Evolutionary conservation across 2,329 filamentous ascomycete species (phyloP).

Genomic region (Colletotrichum caudatum): DNA sequence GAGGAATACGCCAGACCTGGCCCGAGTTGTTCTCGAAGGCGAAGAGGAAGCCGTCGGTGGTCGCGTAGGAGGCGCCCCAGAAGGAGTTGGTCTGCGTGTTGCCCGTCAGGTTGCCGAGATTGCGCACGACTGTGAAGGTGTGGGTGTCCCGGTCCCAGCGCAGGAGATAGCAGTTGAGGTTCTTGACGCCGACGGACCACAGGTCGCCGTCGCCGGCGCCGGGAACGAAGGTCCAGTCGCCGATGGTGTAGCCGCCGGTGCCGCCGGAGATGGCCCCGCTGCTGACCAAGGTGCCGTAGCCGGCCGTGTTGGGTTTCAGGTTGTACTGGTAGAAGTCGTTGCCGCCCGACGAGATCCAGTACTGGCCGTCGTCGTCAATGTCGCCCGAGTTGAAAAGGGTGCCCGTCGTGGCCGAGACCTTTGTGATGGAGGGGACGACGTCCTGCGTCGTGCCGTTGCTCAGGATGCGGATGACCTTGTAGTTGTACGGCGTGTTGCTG

Average conservation of each 20-base stretch:
- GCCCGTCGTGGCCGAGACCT: not conserved
- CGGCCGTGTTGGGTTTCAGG: constrained; percentile 41
- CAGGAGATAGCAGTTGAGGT: constrained; percentile 29
- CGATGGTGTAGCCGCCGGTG: constrained; percentile 19
- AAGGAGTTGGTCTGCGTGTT: constrained; percentile 9
- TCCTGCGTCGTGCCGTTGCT: constrained; percentile 36
- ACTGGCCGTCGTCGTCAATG: constrained; percentile 43
- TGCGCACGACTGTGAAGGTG: constrained; percentile 23
- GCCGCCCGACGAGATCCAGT: constrained; percentile 40
- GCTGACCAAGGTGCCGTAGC: constrained; percentile 32
- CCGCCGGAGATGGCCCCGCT: constrained; percentile 21
- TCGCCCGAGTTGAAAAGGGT: constrained; percentile 42
- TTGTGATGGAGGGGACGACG: constrained; percentile 15
- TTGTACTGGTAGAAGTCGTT: constrained; percentile 42
- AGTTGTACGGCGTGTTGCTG: not conserved
- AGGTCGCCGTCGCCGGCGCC: constrained; percentile 38
- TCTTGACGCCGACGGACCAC: constrained; percentile 40
- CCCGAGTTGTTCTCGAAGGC: constrained; percentile 43
- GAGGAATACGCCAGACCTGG: constrained; percentile 44
- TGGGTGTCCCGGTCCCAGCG: constrained; percentile 38
- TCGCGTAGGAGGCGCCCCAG: constrained; percentile 43
- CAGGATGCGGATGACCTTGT: constrained; percentile 44
- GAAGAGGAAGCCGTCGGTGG: constrained; percentile 41
- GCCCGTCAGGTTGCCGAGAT: constrained; percentile 38
- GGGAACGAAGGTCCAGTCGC: constrained; percentile 44